Evolutionary conservation across 2,329 filamentous ascomycete species (phyloP).

Genomic region (Blastomyces emzantsi): DNA sequence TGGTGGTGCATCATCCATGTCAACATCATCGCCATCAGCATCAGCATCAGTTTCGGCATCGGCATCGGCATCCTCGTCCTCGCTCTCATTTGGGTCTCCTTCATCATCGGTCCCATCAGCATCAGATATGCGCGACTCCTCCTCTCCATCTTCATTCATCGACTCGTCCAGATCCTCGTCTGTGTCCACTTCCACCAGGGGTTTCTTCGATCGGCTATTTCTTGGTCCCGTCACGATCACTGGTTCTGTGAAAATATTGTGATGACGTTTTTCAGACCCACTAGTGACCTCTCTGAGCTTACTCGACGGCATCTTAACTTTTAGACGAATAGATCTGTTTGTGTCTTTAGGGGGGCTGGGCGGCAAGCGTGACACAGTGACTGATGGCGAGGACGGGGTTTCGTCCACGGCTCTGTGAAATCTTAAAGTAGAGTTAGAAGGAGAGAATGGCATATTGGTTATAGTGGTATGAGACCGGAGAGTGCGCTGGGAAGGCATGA

Average conservation of each 20-base stretch:
- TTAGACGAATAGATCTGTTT: slow-evolving; percentile 38
- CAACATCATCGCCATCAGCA: slow-evolving; percentile 30
- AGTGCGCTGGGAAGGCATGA: slow-evolving; percentile 33
- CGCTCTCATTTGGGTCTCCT: slow-evolving; percentile 20
- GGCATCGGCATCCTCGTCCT: slow-evolving; percentile 27
- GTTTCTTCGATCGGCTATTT: slow-evolving; percentile 38
- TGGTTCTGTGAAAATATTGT: slow-evolving; percentile 40
- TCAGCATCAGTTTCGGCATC: slow-evolving; percentile 25
- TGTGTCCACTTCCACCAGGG: slow-evolving; percentile 38
- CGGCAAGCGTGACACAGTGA: slow-evolving; percentile 31
- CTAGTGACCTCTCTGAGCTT: slow-evolving; percentile 42
- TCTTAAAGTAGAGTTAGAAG: slow-evolving; percentile 30
- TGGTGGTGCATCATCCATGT: slow-evolving; percentile 40
- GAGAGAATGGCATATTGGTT: slow-evolving; percentile 20
- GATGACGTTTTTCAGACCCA: slow-evolving; percentile 20
- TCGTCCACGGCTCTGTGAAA: slow-evolving; percentile 30
- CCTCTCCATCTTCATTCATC: slow-evolving; percentile 40
- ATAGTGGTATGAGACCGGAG: slow-evolving; percentile 29
- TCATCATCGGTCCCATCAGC: slow-evolving; percentile 35
- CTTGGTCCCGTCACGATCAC: slow-evolving; percentile 40
- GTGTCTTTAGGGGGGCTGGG: slow-evolving; percentile 29
- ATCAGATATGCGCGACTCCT: slow-evolving; percentile 18
- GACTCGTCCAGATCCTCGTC: slow-evolving; percentile 42
- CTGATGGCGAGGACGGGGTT: slow-evolving; percentile 24
- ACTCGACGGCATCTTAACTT: slow-evolving; percentile 42